Percentiles rank a stretch among this genome's conserved stretches.
Evolutionary conservation across 768 basidiomycete species (phyloP).

Genomic region (Harrya chromipes): DNA sequence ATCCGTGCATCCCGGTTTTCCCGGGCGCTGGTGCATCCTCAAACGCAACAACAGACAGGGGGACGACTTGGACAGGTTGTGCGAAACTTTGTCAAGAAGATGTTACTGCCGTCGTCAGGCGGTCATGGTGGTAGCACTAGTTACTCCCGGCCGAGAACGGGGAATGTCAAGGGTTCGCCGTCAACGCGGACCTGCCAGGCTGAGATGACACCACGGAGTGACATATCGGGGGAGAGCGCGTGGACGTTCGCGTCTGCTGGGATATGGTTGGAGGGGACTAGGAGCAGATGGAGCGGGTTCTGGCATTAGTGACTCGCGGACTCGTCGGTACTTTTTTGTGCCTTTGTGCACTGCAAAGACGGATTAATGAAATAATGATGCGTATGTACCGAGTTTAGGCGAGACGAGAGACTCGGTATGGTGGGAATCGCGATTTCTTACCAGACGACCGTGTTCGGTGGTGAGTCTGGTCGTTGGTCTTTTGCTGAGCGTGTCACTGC

Average conservation of each 20-base stretch:
- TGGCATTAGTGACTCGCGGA: conserved; percentile 9
- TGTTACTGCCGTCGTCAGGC: conserved; percentile 14
- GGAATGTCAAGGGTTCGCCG: not conserved
- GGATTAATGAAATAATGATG: too few relatives aligned
- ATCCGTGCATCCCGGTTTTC: not conserved
- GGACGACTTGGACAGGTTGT: conserved; percentile 21
- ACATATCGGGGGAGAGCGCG: conserved; percentile 11
- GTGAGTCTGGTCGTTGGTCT: too few relatives aligned
- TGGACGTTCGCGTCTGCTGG: conserved; percentile 21
- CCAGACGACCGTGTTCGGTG: too few relatives aligned
- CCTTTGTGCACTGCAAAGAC: too few relatives aligned
- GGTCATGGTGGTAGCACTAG: not conserved
- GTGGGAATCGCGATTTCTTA: too few relatives aligned
- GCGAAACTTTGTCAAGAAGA: conserved; percentile 21
- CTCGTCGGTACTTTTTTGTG: too few relatives aligned
- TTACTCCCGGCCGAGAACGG: not conserved
- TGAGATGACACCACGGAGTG: conserved; percentile 16
- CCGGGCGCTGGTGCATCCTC: not conserved
- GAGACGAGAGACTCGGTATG: too few relatives aligned
- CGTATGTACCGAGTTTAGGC: too few relatives aligned
- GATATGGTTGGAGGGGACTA: conserved; percentile 4
- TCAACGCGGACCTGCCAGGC: not conserved
- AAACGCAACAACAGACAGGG: not conserved
- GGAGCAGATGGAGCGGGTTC: conserved; percentile 22
- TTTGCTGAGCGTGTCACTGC: not conserved